Evolutionary conservation across 164 flowering plant genomes (phyloP), one percentile per base, ranked within the genome.

Genomic region (Hamamelis virginiana): DNA sequence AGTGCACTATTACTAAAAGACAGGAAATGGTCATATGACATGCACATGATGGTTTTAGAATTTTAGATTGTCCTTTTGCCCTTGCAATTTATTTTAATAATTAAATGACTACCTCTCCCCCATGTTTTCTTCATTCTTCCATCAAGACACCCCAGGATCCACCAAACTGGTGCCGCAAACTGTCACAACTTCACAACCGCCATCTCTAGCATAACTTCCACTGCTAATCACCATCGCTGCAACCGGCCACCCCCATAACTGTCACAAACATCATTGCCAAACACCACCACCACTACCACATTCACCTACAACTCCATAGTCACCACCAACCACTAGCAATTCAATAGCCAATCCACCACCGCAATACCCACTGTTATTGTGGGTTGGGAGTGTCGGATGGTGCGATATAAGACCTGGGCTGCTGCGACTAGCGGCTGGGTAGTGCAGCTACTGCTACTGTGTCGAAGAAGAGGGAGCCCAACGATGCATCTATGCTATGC

Each of bases 11-110:
- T n/a, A n/a, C n/a, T n/a, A n/a, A 12, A 26, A 4, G 62, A 26
- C 19, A 48, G 8, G 44, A 16, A 8, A 6, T 14, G n/a, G 5
- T 9, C 14, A 1, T 3, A 41, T 5, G 27, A 48, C 15, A 56
- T 25, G 59, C 59, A 56, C 12, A 22, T 56, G 59, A 56, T 22
- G 59, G 23, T 1, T 56, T 56, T 22, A 9, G 28, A 33, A 12
- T 22, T 9, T 13, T n/a, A n/a, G n/a, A n/a, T n/a, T n/a, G n/a
- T n/a, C n/a, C n/a, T n/a, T n/a, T n/a, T n/a, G n/a, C n/a, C n/a
- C n/a, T n/a, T n/a, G n/a, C n/a, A n/a, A n/a, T n/a, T n/a, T 53
- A 53, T 21, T 53, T 26, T 53, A 53, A 53, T 22, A 53, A 53
- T 19, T 18, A 21, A 19, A 19, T 9, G 22, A 21, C 2, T 4